Evolutionary conservation across 129 eudicot species (phyloP).

Genomic region (Helianthus annuus): HanXRQr2.0-SUNRISE NC_035437.2:51938426-51938925

Average conservation of each 20-base stretch:
- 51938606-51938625: background rate
- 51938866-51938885: conserved; percentile 70
- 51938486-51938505: too few relatives aligned
- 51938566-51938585: too few relatives aligned
- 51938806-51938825: conserved; percentile 63
- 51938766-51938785: conserved; percentile 83
- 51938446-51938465: too few relatives aligned
- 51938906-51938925: conserved; percentile 86
- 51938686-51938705: conserved; percentile 1
- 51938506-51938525: too few relatives aligned
- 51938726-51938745: background rate
- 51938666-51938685: conserved; percentile 2
- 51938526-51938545: too few relatives aligned
- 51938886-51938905: conserved; percentile 83
- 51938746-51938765: conserved; percentile 67
- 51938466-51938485: too few relatives aligned
- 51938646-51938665: background rate
- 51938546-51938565: too few relatives aligned
- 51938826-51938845: conserved; percentile 80
- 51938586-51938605: too few relatives aligned
- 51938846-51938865: conserved; percentile 61
- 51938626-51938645: background rate
- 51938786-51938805: conserved; percentile 69
- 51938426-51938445: too few relatives aligned
- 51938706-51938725: conserved; percentile 13